These are phyloP conservation scores for Macrocybe sp. DNA, from an alignment of 1,284 basidiomycete genomes.

Conservation along the genomic window DNA sequence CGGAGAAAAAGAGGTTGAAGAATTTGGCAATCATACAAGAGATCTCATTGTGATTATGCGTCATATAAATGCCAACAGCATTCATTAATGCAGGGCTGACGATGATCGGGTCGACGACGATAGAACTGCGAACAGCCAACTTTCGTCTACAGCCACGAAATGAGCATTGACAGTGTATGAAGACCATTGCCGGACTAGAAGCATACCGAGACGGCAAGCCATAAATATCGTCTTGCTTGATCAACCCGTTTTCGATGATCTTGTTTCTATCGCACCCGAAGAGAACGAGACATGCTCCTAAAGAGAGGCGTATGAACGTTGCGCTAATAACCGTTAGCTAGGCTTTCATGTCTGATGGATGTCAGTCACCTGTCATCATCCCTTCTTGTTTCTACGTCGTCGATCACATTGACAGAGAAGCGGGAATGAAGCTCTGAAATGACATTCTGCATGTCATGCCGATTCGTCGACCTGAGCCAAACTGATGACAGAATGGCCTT, in stretches of 20 bases:
- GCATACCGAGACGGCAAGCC: slow-evolving; percentile 51
- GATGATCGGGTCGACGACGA: slow-evolving; percentile 49
- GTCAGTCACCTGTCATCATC: no score
- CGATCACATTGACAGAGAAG: slow-evolving; percentile 16
- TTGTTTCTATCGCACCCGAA: slow-evolving; percentile 57
- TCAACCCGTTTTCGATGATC: slow-evolving; percentile 37
- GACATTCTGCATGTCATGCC: slow-evolving; percentile 49
- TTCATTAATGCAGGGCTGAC: slow-evolving; percentile 50
- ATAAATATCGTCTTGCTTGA: slow-evolving; percentile 42
- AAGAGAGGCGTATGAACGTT: slow-evolving; percentile 49
- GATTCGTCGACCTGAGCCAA: slow-evolving; percentile 41
- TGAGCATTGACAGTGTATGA: slow-evolving; percentile 3
- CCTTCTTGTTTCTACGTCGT: no score
- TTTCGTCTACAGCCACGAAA: slow-evolving; percentile 39
- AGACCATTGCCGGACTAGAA: not conserved
- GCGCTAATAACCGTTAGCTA: slow-evolving; percentile 22
- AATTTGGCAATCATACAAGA: slow-evolving; percentile 56
- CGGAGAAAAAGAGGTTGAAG: slow-evolving; percentile 51
- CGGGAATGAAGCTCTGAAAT: slow-evolving; percentile 45
- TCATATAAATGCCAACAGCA: slow-evolving; percentile 47
- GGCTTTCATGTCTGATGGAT: no score
- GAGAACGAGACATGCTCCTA: slow-evolving; percentile 54
- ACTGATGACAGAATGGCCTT: slow-evolving; percentile 42
- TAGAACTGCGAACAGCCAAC: slow-evolving; percentile 34
- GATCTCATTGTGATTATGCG: slow-evolving; percentile 44